Conservation (phyloP, 805 yeast genomes). For the Kuraishia borneana region DNA sequence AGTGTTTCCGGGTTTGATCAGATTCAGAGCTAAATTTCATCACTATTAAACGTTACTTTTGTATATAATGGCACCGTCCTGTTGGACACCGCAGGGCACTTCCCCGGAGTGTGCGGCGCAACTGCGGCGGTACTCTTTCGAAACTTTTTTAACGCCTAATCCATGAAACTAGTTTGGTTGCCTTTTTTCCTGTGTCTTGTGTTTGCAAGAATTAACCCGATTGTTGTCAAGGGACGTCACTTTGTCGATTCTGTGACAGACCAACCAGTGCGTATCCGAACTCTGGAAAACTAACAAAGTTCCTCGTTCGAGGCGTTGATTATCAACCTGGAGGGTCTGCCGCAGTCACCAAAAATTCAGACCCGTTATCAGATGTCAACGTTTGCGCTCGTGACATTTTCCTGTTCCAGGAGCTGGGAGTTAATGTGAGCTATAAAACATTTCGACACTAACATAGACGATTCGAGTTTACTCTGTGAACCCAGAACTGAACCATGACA, state of each 20-base stretch:
- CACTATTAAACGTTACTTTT: no score
- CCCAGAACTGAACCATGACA: slow-evolving; percentile 73
- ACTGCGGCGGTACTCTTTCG: no score
- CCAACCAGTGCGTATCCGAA: slow-evolving; percentile 45
- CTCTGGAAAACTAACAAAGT: slow-evolving; percentile 30
- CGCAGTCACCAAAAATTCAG: slow-evolving; percentile 41
- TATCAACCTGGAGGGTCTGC: slow-evolving; percentile 96
- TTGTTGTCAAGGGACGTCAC: slow-evolving; percentile 55
- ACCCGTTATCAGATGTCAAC: slow-evolving; percentile 67
- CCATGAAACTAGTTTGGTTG: background rate
- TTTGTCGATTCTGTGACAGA: slow-evolving; percentile 68
- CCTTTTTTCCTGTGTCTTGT: slow-evolving; percentile 1
- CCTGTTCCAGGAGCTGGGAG: slow-evolving; percentile 72
- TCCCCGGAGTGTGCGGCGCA: no score
- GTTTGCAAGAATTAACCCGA: slow-evolving; percentile 34
- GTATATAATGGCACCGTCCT: no score
- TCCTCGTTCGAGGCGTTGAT: slow-evolving; percentile 79
- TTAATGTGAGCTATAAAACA: slow-evolving; percentile 36
- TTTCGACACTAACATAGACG: slow-evolving; percentile 26
- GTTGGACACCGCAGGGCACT: no score
- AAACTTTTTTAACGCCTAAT: no score
- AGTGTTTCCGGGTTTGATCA: no score
- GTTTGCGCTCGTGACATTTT: slow-evolving; percentile 74
- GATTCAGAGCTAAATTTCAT: no score
- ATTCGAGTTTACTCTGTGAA: slow-evolving; percentile 82